These are phyloP conservation scores for Leccinum fibrillosum DNA, from an alignment of 768 basidiomycete genomes.

Conservation along the genomic window DNA sequence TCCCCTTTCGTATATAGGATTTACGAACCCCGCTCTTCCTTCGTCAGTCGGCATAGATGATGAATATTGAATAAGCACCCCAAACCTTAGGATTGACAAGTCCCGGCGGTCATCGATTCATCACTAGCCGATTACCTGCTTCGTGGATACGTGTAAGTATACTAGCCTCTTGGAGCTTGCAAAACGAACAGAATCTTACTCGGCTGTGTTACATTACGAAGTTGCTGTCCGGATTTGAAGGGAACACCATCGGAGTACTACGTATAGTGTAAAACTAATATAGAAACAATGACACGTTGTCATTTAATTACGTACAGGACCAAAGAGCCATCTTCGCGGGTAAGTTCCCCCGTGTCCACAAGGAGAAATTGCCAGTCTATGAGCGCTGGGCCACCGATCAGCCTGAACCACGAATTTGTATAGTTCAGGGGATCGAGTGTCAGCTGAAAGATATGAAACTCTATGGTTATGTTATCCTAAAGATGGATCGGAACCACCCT, in stretches of 20 bases:
- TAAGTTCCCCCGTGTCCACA: not conserved
- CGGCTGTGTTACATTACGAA: not conserved
- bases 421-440: not conserved
- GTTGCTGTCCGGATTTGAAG: no score
- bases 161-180: no score
- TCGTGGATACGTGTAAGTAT: not conserved
- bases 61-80: not conserved
- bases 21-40: not conserved
- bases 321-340: not conserved
- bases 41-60: not conserved
- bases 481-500: not conserved
- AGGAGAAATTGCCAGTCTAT: no score
- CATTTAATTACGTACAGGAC: no score
- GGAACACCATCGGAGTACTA: no score
- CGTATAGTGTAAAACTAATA: no score
- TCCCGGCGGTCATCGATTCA: not conserved
- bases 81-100: not conserved
- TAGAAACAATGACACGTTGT: no score
- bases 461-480: not conserved
- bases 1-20: not conserved
- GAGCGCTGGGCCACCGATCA: no score
- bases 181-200: not conserved
- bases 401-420: no score
- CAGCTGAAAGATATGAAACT: not conserved
- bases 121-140: not conserved